Evolutionary conservation across 129 eudicot genomes (phyloP).

Genomic region (Heracleum sosnowskyi): DNA sequence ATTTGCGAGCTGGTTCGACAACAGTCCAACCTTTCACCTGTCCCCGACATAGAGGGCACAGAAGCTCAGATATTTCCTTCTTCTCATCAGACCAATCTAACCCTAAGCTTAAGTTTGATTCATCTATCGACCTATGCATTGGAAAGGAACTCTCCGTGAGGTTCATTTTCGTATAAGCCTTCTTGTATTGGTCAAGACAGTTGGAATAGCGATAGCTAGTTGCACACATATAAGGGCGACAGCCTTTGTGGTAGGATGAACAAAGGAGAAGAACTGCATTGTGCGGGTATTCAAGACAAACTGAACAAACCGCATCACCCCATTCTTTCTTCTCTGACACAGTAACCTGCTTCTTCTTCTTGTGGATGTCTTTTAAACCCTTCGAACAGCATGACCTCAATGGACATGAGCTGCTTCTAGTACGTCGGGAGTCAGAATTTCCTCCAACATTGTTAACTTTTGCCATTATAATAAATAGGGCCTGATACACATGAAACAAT

Average conservation of each 20-base stretch:
- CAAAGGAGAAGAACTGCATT: constrained; percentile 50
- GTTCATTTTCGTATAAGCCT: constrained; percentile 43
- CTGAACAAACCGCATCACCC: constrained; percentile 42
- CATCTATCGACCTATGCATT: constrained; percentile 16
- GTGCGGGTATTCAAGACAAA: constrained; percentile 52
- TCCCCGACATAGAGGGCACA: constrained; percentile 65
- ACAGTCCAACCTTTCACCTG: constrained; percentile 65
- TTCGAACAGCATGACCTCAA: constrained; percentile 33
- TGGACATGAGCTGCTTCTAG: constrained; percentile 18
- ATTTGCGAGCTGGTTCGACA: constrained; percentile 48
- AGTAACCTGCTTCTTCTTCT: constrained; percentile 22
- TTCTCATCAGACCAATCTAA: constrained; percentile 16
- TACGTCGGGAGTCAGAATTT: constrained; percentile 28
- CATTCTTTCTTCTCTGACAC: constrained; percentile 44
- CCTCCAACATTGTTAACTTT: constrained; percentile 40
- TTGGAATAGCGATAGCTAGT: constrained; percentile 45
- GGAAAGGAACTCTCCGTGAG: constrained; percentile 5
- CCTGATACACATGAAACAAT: constrained; percentile 24
- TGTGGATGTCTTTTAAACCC: constrained; percentile 26
- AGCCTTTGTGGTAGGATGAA: constrained; percentile 38
- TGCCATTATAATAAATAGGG: constrained; percentile 38
- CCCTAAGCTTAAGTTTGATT: constrained; percentile 14
- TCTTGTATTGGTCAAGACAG: constrained; percentile 51
- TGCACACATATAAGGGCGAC: constrained; percentile 57
- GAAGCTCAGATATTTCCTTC: constrained; percentile 24